Percentiles rank a stretch among this genome's conserved stretches.
Conservation (phyloP, 768 basidiomycete genomes). For the Crucibulum laeve region DNA sequence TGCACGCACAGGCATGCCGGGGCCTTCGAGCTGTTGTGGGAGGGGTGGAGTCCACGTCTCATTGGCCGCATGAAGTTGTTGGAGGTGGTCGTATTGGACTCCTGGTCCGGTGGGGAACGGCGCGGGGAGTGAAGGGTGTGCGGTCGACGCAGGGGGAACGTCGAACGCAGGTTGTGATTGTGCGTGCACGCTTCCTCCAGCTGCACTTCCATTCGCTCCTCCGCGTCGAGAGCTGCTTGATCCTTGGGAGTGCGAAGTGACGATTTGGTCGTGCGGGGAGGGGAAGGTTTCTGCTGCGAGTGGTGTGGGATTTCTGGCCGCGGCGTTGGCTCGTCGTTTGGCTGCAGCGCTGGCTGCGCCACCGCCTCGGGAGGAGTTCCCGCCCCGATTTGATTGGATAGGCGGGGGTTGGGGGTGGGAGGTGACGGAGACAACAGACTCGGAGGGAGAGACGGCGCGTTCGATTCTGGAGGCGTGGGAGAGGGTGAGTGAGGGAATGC, state of each 20-base stretch:
- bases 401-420: slow-evolving; percentile 49
- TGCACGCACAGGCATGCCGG: slow-evolving; percentile 72
- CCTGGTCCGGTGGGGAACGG: slow-evolving; percentile 40
- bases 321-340: no score
- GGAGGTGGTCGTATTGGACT: slow-evolving; percentile 18
- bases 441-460: slow-evolving; percentile 65
- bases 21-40: slow-evolving; percentile 64
- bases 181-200: background rate
- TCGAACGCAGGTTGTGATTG: slow-evolving; percentile 24
- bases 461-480: slow-evolving; percentile 41
- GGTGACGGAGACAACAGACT: slow-evolving; percentile 69
- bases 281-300: no score
- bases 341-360: no score
- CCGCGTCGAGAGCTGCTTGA: no score
- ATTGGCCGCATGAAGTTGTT: slow-evolving; percentile 27
- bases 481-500: slow-evolving; percentile 1
- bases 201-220: no score
- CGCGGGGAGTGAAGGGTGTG: slow-evolving; percentile 49
- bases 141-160: slow-evolving; percentile 15
- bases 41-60: slow-evolving; percentile 49
- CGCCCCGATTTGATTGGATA: slow-evolving; percentile 27
- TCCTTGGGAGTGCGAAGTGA: no score
- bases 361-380: slow-evolving; percentile 14
- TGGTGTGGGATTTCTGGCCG: no score
- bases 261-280: no score